phyloP scores from a whole-genome alignment of 441 rosid species.

The Rhodomyrtus psidioides region DNA sequence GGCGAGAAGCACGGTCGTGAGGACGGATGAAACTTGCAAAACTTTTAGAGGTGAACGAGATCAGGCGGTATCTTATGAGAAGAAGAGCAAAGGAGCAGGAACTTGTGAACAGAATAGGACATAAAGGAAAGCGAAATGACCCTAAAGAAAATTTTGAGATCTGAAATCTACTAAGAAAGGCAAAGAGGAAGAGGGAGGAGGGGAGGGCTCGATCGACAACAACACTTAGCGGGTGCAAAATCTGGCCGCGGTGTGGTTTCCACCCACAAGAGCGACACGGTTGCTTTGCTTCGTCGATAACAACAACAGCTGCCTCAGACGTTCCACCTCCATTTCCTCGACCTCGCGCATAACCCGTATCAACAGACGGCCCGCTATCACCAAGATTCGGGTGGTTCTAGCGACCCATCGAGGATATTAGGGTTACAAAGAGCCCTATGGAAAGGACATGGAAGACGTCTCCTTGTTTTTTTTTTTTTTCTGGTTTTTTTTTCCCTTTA shows the following conservation, averaged over 20 bases:
- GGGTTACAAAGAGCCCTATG: background rate
- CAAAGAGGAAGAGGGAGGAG: background rate
- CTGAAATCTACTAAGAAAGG: background rate
- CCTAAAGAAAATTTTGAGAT: background rate
- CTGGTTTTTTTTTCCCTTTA: background rate
- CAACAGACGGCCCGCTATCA: background rate
- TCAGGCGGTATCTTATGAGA: conserved; percentile 9
- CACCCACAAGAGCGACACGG: conserved; percentile 70
- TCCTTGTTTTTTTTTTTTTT: background rate
- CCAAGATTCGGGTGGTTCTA: background rate
- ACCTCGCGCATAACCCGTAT: background rate
- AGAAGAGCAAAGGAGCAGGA: conserved; percentile 9
- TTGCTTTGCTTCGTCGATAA: conserved; percentile 38
- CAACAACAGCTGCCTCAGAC: conserved; percentile 41
- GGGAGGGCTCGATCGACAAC: background rate
- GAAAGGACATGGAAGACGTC: background rate
- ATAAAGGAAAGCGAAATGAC: background rate
- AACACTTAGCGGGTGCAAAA: conserved; percentile 59
- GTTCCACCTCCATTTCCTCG: conserved; percentile 47
- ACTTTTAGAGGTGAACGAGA: background rate
- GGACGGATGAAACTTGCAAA: background rate
- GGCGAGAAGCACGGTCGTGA: background rate
- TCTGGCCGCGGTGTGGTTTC: conserved; percentile 81
- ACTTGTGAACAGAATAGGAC: background rate
- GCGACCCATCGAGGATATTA: background rate